phyloP scores from a whole-genome alignment of 1,139 yeast species.

The Geotrichum phurueaensis region DNA sequence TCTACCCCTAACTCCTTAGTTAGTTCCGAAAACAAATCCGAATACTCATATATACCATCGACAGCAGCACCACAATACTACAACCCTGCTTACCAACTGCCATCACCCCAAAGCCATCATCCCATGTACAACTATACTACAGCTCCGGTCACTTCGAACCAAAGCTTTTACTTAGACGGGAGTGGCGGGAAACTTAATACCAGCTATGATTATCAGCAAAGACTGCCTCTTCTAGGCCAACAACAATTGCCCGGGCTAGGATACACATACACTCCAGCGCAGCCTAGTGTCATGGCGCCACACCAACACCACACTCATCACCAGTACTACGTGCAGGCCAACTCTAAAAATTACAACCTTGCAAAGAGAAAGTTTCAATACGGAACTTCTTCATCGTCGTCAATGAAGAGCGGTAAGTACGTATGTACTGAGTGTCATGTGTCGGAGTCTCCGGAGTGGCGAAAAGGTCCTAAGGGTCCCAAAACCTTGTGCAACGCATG shows the following conservation, averaged over 20 bases:
- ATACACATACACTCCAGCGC: not conserved
- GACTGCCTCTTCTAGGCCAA: conserved; percentile 2
- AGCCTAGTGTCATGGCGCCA: not conserved
- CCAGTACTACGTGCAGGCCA: not conserved
- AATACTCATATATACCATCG: not conserved
- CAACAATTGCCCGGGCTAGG: conserved; percentile 1
- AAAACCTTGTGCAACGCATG: conserved; percentile 62
- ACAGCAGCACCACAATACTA: not conserved
- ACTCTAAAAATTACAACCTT: not conserved
- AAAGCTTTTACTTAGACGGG: not conserved
- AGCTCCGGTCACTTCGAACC: not conserved
- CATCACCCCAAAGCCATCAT: not conserved
- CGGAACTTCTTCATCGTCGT: conserved; percentile 1
- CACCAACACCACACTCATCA: not conserved
- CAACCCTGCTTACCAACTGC: not conserved
- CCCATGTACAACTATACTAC: not conserved
- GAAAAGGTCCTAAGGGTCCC: conserved; percentile 61
- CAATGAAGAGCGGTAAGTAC: conserved; percentile 8
- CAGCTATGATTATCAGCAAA: not conserved
- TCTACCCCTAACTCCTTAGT: not conserved
- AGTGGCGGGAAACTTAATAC: not conserved
- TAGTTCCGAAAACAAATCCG: not conserved
- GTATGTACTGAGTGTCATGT: conserved; percentile 50
- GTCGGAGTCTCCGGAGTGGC: conserved; percentile 62
- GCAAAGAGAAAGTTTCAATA: conserved; percentile 9